Evolutionary conservation across 805 yeast genomes (phyloP), one percentile per base, ranked within the genome.

Genomic region (Starmerella cellae): DNA sequence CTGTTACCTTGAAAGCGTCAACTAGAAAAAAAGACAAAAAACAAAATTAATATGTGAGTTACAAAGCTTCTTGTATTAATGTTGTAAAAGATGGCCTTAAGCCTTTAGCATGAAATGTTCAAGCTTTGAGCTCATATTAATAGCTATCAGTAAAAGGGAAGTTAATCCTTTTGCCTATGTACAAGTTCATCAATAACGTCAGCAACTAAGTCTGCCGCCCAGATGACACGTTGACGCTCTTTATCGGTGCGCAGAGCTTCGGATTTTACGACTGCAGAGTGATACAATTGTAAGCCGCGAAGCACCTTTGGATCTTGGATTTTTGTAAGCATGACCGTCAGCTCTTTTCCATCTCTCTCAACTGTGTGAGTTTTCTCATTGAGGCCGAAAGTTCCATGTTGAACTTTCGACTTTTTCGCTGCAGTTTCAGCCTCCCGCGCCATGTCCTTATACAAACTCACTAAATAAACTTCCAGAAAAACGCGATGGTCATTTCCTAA

Each of bases 391-490:
- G 24, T 36, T 9, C 43, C 31, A 4, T 44, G 44, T 16, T 38
- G 37, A 17, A 26, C 37, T 11, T 30, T 6, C 4, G 19, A 26
- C 14, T 35, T 22, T 17, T 36, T 43, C 13, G 43, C 46, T n/a
- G 18, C 43, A 9, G 32, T 28, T 34, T 63, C 66, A 14, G 65
- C 62, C 40, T 58, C 58, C 41, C 56, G 60, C 13, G 60, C 93
- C 8, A 80, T 52, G 14, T 66, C 64, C 45, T 81, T 79, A 32
- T 82, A 66, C 49, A 84, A 67, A 5, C 79, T 74, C 21, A 80
- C 78, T 40, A 87, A 60, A 39, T 82, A 59, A 23, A 84, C 69
- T 55, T 88, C 95, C 49, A 83, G 46, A 53, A 88, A 83, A 18
- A 84, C 59, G 30, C 68, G 68, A 0, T 70, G 54, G 19, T 69